These are phyloP conservation scores for Tetradesmus lagerheimii DNA, from an alignment of 139 green algal species.

Conservation along the genomic window DNA sequence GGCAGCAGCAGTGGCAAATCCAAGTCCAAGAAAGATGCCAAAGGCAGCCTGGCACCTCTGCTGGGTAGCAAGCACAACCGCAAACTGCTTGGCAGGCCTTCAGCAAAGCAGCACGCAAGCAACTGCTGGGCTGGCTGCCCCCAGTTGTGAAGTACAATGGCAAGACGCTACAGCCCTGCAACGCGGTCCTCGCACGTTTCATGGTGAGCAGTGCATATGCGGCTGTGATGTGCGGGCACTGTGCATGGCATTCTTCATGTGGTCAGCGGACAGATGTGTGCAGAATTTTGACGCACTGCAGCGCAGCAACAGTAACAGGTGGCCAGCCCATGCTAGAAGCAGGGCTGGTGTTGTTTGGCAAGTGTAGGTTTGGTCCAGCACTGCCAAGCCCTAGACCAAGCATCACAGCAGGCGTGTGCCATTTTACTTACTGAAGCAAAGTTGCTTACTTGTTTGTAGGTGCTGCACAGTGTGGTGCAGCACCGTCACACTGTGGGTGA, in stretches of 20 bases:
- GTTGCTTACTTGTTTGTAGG: too few relatives aligned
- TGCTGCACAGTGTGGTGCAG: background rate
- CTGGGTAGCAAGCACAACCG: background rate
- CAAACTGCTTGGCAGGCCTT: background rate
- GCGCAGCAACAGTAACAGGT: too few relatives aligned
- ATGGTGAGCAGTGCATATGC: slow-evolving; percentile 17
- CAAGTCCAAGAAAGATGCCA: background rate
- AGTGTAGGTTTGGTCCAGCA: too few relatives aligned
- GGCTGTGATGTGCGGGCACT: too few relatives aligned
- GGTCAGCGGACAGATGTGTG: too few relatives aligned
- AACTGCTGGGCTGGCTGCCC: slow-evolving; percentile 24
- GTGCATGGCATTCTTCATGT: too few relatives aligned
- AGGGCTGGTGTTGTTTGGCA: too few relatives aligned
- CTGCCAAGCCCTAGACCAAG: too few relatives aligned
- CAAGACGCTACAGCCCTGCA: slow-evolving; percentile 17
- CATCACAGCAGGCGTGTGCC: too few relatives aligned
- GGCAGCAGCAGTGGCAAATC: background rate
- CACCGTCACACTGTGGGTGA: background rate
- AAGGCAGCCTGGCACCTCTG: background rate
- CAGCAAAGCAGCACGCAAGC: background rate
- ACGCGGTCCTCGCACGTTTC: background rate
- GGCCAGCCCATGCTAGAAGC: too few relatives aligned
- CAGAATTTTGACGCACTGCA: background rate
- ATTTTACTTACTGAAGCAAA: too few relatives aligned
- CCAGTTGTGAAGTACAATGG: slow-evolving; percentile 31